These are phyloP conservation scores for Chlorella sp. DNA, from an alignment of 139 green algal species.

Conservation along the genomic window DNA sequence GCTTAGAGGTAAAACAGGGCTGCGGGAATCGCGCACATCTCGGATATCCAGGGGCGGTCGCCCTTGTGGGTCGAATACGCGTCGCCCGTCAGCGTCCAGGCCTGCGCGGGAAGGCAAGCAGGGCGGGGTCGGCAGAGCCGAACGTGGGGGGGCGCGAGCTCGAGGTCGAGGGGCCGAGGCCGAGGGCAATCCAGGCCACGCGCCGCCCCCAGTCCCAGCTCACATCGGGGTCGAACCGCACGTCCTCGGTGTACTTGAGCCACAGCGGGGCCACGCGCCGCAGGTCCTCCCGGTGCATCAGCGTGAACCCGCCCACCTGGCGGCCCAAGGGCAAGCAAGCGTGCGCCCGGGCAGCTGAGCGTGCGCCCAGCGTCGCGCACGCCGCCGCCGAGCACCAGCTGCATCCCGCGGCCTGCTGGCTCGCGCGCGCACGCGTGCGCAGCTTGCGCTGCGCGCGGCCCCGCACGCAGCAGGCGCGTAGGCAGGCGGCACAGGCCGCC, in stretches of 20 bases:
- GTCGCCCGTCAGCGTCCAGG: constrained; percentile 63
- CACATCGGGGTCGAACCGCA: constrained; percentile 38
- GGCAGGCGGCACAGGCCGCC: too few species aligned
- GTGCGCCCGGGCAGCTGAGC: too few species aligned
- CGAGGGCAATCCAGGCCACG: not conserved
- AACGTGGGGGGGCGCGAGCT: not conserved
- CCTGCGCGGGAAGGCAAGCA: constrained; percentile 24
- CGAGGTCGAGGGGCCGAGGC: not conserved
- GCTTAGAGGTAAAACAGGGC: too few species aligned
- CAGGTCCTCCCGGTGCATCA: constrained; percentile 79
- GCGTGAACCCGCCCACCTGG: constrained; percentile 81
- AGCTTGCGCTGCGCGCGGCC: too few species aligned
- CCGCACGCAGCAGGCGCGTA: too few species aligned
- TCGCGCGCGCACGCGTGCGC: too few species aligned
- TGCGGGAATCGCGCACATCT: constrained; percentile 49
- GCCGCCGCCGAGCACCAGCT: too few species aligned
- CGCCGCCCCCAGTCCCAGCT: constrained; percentile 1
- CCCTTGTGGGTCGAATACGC: constrained; percentile 43
- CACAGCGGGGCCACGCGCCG: constrained; percentile 73
- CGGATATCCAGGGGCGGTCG: constrained; percentile 46
- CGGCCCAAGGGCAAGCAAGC: too few species aligned
- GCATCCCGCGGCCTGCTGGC: too few species aligned
- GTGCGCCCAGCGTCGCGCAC: too few species aligned
- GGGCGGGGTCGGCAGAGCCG: not conserved
- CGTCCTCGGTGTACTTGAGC: constrained; percentile 69